Evolutionary conservation across 1,284 basidiomycete species (phyloP), one percentile per base, ranked within the genome.

Genomic region (Papiliotrema laurentii): DNA sequence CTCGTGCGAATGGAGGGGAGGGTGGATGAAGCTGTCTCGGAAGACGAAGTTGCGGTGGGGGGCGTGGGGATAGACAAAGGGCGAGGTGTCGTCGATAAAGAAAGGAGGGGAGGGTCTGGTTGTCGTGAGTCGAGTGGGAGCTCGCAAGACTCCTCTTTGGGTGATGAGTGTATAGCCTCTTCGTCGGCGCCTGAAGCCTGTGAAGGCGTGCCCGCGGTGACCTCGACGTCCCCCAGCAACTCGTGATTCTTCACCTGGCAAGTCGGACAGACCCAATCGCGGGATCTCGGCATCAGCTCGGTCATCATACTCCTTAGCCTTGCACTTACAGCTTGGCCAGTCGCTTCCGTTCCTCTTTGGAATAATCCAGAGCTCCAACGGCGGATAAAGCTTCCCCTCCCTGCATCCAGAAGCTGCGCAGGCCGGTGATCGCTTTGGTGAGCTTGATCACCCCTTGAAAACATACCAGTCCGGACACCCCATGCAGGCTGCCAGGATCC

Each of bases 401-500:
- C 45, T 92, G 78, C 49, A 88, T 88, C 71, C 94, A 93, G 74
- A 97, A 92, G 0, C 88, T 86, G 66, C 92, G 87, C 3, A 94
- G 78, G 18, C 89, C 93, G 47, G 92, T 81, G 56, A 96, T 91
- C 21, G 89, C 91, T 86, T 63, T 47, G 14, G 10, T 45, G 14
- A 45, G 43, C 43, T 13, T 19, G 22, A 13, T 19, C 38, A 6
- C n/a, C 7, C 4, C 25, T 19, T 10, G 35, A 9, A 14, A 7
- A 42, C 72, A 43, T 54, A 83, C 89, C 89, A 51, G 93, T 97
- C 51, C 93, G 81, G 24, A 97, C 88, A 49, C 93, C 93, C 93
- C 93, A 97, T 13, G 93, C 91, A 27, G 93, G 93, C 73, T 96
- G 91, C 93, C 93, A 97, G 37, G 61, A 63, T 2, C 69, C 70